Conservation (phyloP, 306 rosid species). For the Corylus heterophylla region DNA sequence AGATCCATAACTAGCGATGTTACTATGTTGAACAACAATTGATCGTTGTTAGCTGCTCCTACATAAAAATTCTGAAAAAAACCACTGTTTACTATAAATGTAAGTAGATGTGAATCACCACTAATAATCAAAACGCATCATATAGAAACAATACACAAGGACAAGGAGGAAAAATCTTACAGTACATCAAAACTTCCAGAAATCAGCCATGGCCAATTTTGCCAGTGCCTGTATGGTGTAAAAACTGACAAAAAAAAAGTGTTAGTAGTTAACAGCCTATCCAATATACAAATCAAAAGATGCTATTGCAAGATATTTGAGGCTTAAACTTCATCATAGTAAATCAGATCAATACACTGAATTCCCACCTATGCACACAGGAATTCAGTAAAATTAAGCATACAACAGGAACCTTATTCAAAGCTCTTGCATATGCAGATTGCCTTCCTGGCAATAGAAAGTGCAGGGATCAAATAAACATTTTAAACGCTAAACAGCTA, state of each 20-base stretch:
- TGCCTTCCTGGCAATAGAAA: slow-evolving; percentile 6
- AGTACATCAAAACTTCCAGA: neutral
- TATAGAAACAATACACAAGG: neutral
- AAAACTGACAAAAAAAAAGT: slow-evolving; percentile 14
- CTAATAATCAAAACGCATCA: neutral
- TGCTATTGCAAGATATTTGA: neutral
- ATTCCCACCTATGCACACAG: neutral
- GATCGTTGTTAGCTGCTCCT: neutral
- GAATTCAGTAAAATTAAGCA: neutral
- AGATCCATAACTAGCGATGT: neutral
- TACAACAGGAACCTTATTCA: neutral
- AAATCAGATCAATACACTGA: neutral
- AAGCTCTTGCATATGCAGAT: neutral
- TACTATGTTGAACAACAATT: neutral
- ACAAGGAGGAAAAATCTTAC: slow-evolving; percentile 24
- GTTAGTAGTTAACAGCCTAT: neutral
- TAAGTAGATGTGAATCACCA: neutral
- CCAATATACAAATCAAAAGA: neutral
- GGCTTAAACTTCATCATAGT: neutral
- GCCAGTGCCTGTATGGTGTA: slow-evolving; percentile 5
- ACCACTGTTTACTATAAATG: neutral
- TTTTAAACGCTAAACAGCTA: neutral
- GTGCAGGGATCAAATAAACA: slow-evolving; percentile 1
- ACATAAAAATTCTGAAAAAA: neutral
- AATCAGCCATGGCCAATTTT: slow-evolving; percentile 15